A percentile compares a stretch with the other conserved stretches of the same genome.
Evolutionary conservation across 371 early-diverging fungal species (phyloP).

Genomic region (Fennellomyces sp.): DNA sequence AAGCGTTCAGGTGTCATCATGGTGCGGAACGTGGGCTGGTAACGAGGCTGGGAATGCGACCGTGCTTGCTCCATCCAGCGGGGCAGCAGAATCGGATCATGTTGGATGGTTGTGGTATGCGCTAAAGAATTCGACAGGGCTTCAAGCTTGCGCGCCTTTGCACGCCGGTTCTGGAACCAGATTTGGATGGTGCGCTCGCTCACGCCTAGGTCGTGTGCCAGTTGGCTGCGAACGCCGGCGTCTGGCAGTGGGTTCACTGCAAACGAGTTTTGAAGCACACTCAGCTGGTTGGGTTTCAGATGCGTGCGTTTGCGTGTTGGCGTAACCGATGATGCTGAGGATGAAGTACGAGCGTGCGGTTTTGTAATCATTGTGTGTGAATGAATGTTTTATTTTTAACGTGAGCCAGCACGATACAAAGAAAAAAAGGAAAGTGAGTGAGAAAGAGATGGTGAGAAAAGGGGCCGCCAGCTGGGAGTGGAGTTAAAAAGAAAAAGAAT

Average conservation of each 20-base stretch:
- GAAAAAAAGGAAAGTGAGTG: background rate
- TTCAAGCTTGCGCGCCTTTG: slow-evolving; percentile 51
- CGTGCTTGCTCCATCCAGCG: slow-evolving; percentile 12
- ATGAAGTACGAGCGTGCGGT: background rate
- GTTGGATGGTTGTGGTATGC: background rate
- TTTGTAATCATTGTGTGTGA: background rate
- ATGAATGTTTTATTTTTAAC: background rate
- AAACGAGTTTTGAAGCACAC: slow-evolving; percentile 42
- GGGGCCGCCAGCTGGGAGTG: background rate
- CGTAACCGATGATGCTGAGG: background rate
- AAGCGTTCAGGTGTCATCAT: slow-evolving; percentile 52
- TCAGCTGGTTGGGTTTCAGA: slow-evolving; percentile 21
- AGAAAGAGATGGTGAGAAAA: background rate
- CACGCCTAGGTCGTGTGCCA: slow-evolving; percentile 38
- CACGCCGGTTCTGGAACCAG: slow-evolving; percentile 96
- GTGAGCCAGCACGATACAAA: slow-evolving; percentile 3
- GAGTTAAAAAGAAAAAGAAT: background rate
- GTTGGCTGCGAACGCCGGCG: slow-evolving; percentile 22
- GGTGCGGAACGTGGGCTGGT: slow-evolving; percentile 48
- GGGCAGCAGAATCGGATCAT: slow-evolving; percentile 1
- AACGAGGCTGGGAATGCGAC: slow-evolving; percentile 31
- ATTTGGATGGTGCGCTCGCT: slow-evolving; percentile 81
- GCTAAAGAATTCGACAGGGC: slow-evolving; percentile 4
- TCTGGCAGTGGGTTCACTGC: slow-evolving; percentile 42
- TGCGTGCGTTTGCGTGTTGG: slow-evolving; percentile 32